These are phyloP conservation scores for Panicum miliaceum DNA, from an alignment of 176 grass and related monocot species.

Conservation along the genomic window DNA sequence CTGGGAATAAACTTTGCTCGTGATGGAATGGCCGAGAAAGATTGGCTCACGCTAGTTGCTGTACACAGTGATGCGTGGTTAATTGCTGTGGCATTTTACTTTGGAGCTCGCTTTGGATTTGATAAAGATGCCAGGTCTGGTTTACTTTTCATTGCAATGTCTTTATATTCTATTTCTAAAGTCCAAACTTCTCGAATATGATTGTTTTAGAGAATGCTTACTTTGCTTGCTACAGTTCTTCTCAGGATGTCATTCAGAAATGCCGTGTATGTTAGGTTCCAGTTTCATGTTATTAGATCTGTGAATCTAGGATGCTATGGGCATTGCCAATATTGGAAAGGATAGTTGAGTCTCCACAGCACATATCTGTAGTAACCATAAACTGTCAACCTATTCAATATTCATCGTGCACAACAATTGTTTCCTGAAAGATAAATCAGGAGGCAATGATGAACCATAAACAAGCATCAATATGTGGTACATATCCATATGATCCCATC, in stretches of 20 bases:
- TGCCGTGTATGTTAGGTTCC: background rate
- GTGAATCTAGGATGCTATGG: background rate
- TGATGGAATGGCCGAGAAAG: slow-evolving; percentile 55
- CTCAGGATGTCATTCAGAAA: background rate
- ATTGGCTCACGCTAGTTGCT: slow-evolving; percentile 71
- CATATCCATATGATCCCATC: background rate
- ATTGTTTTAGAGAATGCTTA: background rate
- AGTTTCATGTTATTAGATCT: slow-evolving; percentile 3
- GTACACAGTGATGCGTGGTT: slow-evolving; percentile 88
- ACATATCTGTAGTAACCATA: background rate
- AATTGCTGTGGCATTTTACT: slow-evolving; percentile 68
- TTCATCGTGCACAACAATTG: background rate
- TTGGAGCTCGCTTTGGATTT: slow-evolving; percentile 59
- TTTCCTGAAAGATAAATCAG: background rate
- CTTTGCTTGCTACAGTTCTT: background rate
- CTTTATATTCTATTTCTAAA: background rate
- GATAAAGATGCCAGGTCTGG: slow-evolving; percentile 65
- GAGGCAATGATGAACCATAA: background rate
- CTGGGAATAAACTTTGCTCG: slow-evolving; percentile 85
- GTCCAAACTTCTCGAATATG: background rate
- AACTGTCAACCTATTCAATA: background rate
- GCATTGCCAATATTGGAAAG: background rate
- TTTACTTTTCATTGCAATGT: slow-evolving; percentile 15
- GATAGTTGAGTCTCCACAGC: background rate
- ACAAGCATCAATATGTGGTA: background rate